Evolutionary conservation across 2,329 filamentous ascomycete species (phyloP), one percentile per base, ranked within the genome.

Genomic region (Aspergillus thermomutatus): DNA sequence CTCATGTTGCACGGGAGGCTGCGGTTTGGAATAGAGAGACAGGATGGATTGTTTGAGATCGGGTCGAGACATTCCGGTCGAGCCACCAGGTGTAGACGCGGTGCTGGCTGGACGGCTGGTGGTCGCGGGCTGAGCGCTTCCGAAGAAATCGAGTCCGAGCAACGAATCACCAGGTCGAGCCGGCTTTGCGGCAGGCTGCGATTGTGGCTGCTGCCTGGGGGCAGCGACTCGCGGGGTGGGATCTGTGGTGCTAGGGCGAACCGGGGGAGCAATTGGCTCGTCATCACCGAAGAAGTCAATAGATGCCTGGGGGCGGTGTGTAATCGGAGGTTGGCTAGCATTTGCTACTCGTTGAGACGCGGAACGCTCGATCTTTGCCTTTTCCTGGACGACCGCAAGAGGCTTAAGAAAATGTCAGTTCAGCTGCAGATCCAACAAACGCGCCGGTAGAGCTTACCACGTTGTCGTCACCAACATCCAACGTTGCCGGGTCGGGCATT

Each of bases 41-140:
- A 99, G 78, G 59, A 99, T 99, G 2, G 93, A 97, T 75, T 97
- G 93, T 77, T 99, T 99, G 58, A 99, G 80, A 71, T 99, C 94
- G 2, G 93, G 92, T 60, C 94, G 83, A 48, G 92, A 95, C 65
- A 90, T 87, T 11, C 83, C 82, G 19, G 80, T 80, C 3, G 82
- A 72, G 4, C 82, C 81, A 26, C 69, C 69, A 48, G 83, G 77
- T 11, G 87, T 83, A 19, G 87, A 86, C 4, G 87, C 84, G 21
- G 91, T 91, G 76, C 91, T 96, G 5, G 90, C 85, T n/a, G 92
- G 90, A 53, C 92, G 84, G 53, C 78, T 79, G 31, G 87, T 86
- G n/a, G 91, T 85, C 9, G 89, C 81, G 37, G 87, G 80, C 43
- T 88, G 79, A 31, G 85, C 76, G 52, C 87, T 86, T 40, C 91